Evolutionary conservation across 371 early-diverging fungal species (phyloP), one percentile per base, ranked within the genome.

Genomic region (Phascolomyces articulosus): DNA sequence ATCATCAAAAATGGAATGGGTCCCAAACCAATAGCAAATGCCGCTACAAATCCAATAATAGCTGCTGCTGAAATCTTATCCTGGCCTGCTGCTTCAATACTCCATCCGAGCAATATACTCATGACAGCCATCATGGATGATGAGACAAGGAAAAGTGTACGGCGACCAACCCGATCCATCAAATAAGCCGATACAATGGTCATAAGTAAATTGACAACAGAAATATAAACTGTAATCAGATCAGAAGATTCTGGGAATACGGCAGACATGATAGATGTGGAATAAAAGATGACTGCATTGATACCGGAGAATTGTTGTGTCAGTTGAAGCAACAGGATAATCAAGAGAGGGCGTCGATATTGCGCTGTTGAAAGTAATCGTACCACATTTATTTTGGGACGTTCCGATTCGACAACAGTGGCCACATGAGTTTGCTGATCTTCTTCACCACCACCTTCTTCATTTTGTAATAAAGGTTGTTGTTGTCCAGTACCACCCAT

Each of bases 241-340:
- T 83, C 84, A 4, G 87, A 79, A 0, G 86, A 79, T 34, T 84
- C 72, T 13, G 92, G 87, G 55, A 91, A 80, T 38, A 90, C 85
- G 38, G 78, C 68, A 2, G 85, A 80, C 80, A 94, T 85, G 62
- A 94, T 92, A 0, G 90, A 80, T 0, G 92, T 90, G 4, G 95
- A 94, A 70, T 91, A 98, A 73, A 87, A 93, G 13, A 96, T 91
- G 18, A 96, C 93, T 3, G 92, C 95, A 74, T 96, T 96, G 82
- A 98, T 95, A 3, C 99, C 97, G 15, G 94, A 93, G 47, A 95
- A 80, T 73, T 98, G 98, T 64, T 93, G 93, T 1, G 87, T 75
- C 24, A 91, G 68, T 55, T 91, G 91, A 8, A 97, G 75, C 27
- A 94, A 77, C 11, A 98, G 82, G 41, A 93, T 77, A 28, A 96